Conservation (phyloP, 345 rosid genomes). For the Anacardium occidentale region DNA sequence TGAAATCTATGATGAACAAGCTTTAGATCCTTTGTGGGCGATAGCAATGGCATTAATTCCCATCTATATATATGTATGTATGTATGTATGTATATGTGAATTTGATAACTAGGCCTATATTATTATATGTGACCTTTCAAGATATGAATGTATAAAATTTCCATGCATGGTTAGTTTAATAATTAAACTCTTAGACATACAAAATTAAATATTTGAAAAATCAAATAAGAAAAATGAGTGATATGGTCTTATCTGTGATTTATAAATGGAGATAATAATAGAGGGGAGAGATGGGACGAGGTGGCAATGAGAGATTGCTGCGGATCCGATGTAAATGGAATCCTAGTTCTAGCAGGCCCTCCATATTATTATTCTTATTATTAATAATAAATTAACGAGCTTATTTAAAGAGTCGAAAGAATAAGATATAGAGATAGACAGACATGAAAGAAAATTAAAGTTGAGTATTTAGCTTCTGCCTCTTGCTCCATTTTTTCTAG, state of each 20-base stretch:
- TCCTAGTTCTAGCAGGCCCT: slow-evolving; percentile 35
- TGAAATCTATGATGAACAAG: not conserved
- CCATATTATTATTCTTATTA: not conserved
- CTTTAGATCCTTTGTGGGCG: not conserved
- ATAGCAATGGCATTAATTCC: not conserved
- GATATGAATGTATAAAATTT: slow-evolving; percentile 5
- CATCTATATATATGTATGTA: not conserved
- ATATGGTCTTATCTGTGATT: slow-evolving; percentile 4
- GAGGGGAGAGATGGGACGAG: slow-evolving; percentile 30
- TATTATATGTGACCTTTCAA: slow-evolving; percentile 10
- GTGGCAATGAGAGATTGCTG: slow-evolving; percentile 40
- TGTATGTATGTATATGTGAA: no score
- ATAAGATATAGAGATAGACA: slow-evolving; percentile 9
- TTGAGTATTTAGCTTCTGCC: slow-evolving; percentile 18
- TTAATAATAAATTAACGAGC: not conserved
- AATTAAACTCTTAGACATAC: no score
- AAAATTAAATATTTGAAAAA: not conserved
- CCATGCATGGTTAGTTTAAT: not conserved
- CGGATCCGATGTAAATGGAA: slow-evolving; percentile 44
- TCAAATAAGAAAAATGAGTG: not conserved
- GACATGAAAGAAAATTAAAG: not conserved
- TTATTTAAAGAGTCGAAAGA: not conserved
- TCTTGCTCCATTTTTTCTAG: slow-evolving; percentile 21
- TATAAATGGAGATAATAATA: slow-evolving; percentile 30
- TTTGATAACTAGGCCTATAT: no score